Evolutionary conservation across 345 rosid species (phyloP).

Genomic region (Ricinus communis): DNA sequence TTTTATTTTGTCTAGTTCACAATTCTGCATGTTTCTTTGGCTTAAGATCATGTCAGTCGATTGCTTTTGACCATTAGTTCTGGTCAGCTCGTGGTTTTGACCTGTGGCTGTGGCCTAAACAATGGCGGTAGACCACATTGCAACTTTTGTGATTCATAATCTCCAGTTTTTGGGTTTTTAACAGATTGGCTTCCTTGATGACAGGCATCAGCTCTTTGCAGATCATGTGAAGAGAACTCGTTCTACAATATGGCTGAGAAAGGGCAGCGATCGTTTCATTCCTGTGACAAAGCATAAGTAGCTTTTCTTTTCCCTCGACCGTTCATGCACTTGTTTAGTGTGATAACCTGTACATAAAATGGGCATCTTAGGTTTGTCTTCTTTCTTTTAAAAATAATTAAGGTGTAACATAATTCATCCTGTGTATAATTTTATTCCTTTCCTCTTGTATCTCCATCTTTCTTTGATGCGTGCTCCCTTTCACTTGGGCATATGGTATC

Average conservation of each 20-base stretch:
- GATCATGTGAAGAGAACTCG: slow-evolving; percentile 73
- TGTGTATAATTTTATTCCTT: neutral
- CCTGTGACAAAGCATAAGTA: slow-evolving; percentile 40
- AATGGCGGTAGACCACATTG: neutral
- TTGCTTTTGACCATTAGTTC: neutral
- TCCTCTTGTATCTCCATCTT: neutral
- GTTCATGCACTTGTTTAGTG: neutral
- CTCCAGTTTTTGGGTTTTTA: neutral
- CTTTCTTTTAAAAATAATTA: neutral
- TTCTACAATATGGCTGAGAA: slow-evolving; percentile 68
- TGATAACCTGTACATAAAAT: neutral
- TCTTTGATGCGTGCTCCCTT: no score
- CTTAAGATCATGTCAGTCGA: no score
- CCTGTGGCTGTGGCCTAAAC: neutral
- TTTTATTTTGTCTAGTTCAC: neutral
- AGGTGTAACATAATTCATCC: neutral
- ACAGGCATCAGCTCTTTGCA: slow-evolving; percentile 69
- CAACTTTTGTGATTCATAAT: no score
- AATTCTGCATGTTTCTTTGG: no score
- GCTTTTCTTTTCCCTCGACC: no score
- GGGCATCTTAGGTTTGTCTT: neutral
- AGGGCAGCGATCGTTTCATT: slow-evolving; percentile 45
- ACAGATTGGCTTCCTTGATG: slow-evolving; percentile 2
- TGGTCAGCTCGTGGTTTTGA: no score
- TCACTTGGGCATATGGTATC: no score